Evolutionary conservation across 139 green algal species (phyloP).

Genomic region (Chlorella sorokiniana): DNA sequence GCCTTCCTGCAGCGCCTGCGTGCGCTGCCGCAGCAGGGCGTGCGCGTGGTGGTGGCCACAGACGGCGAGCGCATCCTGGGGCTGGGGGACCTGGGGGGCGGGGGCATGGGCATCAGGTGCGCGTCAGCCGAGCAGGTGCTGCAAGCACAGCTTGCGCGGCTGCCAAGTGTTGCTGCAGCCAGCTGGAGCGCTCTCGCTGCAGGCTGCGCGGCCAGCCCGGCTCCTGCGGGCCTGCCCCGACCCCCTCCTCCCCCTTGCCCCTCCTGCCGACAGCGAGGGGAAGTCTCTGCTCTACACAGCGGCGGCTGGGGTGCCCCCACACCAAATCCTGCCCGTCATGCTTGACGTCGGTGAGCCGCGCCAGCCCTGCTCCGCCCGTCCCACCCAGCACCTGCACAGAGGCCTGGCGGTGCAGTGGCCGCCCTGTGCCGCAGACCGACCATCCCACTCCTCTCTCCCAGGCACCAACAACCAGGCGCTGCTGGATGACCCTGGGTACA

Average conservation of each 20-base stretch:
- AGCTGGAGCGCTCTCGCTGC: too few species aligned
- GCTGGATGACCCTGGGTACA: slow-evolving; percentile 75
- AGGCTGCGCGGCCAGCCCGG: not conserved
- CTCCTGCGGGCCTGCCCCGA: not conserved
- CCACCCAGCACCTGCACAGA: not conserved
- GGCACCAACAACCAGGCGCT: slow-evolving; percentile 88
- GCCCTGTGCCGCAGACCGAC: not conserved
- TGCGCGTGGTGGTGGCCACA: slow-evolving; percentile 63
- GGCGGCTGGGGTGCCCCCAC: slow-evolving; percentile 54
- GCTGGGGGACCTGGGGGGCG: slow-evolving; percentile 66
- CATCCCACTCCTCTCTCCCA: not conserved
- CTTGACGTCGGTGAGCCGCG: slow-evolving; percentile 77
- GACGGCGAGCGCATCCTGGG: slow-evolving; percentile 75
- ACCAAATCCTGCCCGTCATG: slow-evolving; percentile 74
- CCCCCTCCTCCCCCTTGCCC: not conserved
- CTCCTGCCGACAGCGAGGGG: slow-evolving; percentile 24
- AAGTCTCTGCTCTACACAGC: slow-evolving; percentile 58
- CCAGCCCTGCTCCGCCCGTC: too few species aligned
- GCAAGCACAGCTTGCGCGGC: not conserved
- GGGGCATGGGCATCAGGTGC: slow-evolving; percentile 62
- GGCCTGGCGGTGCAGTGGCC: not conserved
- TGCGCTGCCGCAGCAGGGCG: slow-evolving; percentile 48
- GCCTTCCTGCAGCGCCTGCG: slow-evolving; percentile 50
- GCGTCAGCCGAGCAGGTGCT: not conserved
- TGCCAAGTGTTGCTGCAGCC: too few species aligned